Evolutionary conservation across 495 filamentous ascomycete species (phyloP), one percentile per base, ranked within the genome.

Genomic region (Tuber aestivum): DNA sequence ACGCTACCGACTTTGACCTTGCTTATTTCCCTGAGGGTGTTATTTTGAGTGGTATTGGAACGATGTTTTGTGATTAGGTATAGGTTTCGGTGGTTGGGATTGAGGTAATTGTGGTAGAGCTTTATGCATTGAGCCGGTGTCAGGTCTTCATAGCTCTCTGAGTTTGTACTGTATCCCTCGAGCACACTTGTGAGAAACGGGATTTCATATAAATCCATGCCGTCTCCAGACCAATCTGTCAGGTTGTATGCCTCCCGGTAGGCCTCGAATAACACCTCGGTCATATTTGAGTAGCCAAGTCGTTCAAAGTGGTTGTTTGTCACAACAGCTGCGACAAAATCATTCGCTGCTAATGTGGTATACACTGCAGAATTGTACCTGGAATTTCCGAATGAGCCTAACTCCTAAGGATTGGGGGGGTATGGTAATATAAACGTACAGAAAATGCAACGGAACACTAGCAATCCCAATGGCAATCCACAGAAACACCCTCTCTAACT

Each of bases 361-460:
- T 48, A 48, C 20, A 48, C 45, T 9, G 45, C 45, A 2, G 45
- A 48, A 48, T 48, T 48, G 21, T 48, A 48, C 18, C 45, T 48
- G 21, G 0, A 48, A 23, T n/a, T 23, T 48, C 20, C 20, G 6
- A 8, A 23, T 48, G 8, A 48, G 21, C 45, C n/a, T 10, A 23
- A 27, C 32, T n/a, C 27, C 10, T 27, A 32, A 40, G n/a, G 6
- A 18, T 20, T 7, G 1, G 12, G 41, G 7, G n/a, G 20, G 45
- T 1, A 48, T 48, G 21, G 21, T 23, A 48, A 48, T 8, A 48
- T 9, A 48, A 70, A 75, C 76, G 74, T 74, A 84, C 83, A 84
- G 70, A 27, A 48, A 48, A 48, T 48, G 45, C 45, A 23, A 7
- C 6, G 45, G 45, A 48, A 48, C 23, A 48, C 45, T 48, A 6